Percentiles rank a stretch among this genome's conserved stretches.
These are phyloP conservation scores for Salvia miltiorrhiza DNA, from an alignment of 257 asterid species.

Conservation along the genomic window DNA sequence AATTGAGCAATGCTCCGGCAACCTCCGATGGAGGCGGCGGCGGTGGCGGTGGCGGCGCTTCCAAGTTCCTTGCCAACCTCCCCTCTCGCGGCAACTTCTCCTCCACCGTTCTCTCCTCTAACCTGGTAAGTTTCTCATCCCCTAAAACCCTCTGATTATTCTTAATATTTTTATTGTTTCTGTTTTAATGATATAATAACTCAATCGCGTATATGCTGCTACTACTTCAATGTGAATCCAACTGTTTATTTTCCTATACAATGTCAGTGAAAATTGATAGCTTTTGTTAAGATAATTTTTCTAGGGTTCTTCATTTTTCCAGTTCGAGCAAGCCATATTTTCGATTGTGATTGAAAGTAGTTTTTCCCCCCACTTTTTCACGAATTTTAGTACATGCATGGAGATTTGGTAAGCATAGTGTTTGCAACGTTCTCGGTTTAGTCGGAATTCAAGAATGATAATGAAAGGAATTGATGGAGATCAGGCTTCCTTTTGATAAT, in stretches of 20 bases:
- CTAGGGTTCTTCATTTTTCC: conserved; percentile 14
- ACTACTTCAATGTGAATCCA: neutral
- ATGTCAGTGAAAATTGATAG: neutral
- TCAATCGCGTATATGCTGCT: neutral
- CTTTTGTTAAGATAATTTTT: neutral
- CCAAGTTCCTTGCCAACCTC: conserved; percentile 49
- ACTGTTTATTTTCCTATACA: neutral
- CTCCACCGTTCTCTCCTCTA: conserved; percentile 56
- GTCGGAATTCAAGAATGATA: conserved; percentile 9
- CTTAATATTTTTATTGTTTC: neutral
- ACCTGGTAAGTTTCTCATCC: conserved; percentile 34
- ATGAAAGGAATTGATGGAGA: conserved; percentile 10
- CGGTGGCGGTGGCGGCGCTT: conserved; percentile 36
- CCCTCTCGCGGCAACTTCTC: conserved; percentile 81
- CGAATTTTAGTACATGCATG: neutral
- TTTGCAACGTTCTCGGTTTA: neutral
- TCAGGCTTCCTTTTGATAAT: neutral
- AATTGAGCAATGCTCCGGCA: conserved; percentile 21
- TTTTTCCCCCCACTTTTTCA: too few relatives aligned
- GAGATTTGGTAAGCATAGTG: neutral
- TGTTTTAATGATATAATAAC: neutral
- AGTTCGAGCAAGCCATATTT: neutral
- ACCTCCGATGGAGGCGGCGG: conserved; percentile 23
- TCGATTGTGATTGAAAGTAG: neutral
- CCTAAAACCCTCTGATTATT: neutral